Base-by-base conservation (phyloP, 148 eudicot genomes). In the Amaranthus cruentus region DNA sequence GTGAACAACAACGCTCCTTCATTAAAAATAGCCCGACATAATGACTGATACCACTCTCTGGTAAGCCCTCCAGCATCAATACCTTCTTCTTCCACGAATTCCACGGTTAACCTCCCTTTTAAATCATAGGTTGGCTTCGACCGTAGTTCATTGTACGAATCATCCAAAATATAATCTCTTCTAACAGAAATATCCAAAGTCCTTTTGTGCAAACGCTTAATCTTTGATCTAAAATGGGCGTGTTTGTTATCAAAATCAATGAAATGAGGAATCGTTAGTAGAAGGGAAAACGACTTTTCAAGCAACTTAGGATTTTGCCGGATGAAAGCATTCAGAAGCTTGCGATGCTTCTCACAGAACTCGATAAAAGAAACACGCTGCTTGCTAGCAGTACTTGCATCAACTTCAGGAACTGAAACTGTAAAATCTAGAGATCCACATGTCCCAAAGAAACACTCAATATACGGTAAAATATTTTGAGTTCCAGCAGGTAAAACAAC, bases 51-150 rank as follows among this genome's bases (percentile, higher is more conserved):
- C 99, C 99, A 96, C 78, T 96, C 99, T 81, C 99, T 87, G 9
- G 99, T 96, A 49, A 96, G 91, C 66, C 99, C 99, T 81, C 99
- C 99, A 15, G 99, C 99, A 87, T 96, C 99, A 68, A 96, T 92
- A 47, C 99, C 99, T 81, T 96, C 99, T 78, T 96, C 99, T 60
- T 96, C 96, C 78, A 92, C 97, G 80, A 96, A 96, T 73, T 96
- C 91, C 56, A 96, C 99, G 55, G 96, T 96, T 83, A 96, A 76
- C 77, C 99, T 90, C 62, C 99, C 99, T 74, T 89, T 96, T 71
- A 96, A 80, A 74, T 96, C 99, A 81, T 90, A 87, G 53, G 88
- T 79, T 4, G 95, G 72, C 62, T 96, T 87, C 96, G 90, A 85
- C 3, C 99, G 89, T 66, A 96, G 77, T 73, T 96, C 97, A 81